phyloP scores from a whole-genome alignment of 75 land plant genomes.

The Selaginella moellendorffii region DNA sequence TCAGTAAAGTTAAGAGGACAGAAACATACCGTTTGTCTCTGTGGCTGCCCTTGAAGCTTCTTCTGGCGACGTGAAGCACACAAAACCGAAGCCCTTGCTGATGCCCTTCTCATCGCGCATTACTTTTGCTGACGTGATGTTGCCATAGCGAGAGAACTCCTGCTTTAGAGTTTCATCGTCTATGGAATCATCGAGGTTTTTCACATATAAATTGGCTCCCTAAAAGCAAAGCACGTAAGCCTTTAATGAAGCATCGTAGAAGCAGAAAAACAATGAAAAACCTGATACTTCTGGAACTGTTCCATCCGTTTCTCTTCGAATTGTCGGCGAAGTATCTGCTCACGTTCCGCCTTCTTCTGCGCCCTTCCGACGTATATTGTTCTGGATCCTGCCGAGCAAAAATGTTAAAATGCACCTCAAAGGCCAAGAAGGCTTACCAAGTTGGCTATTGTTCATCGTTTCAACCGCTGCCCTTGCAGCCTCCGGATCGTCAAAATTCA shows the following conservation, averaged over 20 bases:
- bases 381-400: slow-evolving; percentile 27
- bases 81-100: slow-evolving; percentile 66
- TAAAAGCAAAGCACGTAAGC: slow-evolving; percentile 13
- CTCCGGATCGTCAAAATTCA: slow-evolving; percentile 45
- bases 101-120: slow-evolving; percentile 52
- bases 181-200: slow-evolving; percentile 50
- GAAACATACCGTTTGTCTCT: slow-evolving; percentile 29
- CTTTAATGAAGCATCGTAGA: too few relatives aligned
- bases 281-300: slow-evolving; percentile 33
- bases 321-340: slow-evolving; percentile 30
- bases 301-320: slow-evolving; percentile 48
- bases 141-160: slow-evolving; percentile 37
- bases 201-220: slow-evolving; percentile 53
- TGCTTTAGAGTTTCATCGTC: slow-evolving; percentile 41
- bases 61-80: slow-evolving; percentile 48
- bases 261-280: neutral
- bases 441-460: slow-evolving; percentile 34
- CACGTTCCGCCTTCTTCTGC: slow-evolving; percentile 50
- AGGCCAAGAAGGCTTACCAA: slow-evolving; percentile 28
- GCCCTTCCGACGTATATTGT: slow-evolving; percentile 52
- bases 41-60: slow-evolving; percentile 49
- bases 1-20: neutral
- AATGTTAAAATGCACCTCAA: neutral
- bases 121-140: slow-evolving; percentile 46
- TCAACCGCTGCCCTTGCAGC: slow-evolving; percentile 46